These are phyloP conservation scores for Kluyveromyces nonfermentans DNA, from an alignment of 805 yeast genomes.

Conservation along the genomic window DNA sequence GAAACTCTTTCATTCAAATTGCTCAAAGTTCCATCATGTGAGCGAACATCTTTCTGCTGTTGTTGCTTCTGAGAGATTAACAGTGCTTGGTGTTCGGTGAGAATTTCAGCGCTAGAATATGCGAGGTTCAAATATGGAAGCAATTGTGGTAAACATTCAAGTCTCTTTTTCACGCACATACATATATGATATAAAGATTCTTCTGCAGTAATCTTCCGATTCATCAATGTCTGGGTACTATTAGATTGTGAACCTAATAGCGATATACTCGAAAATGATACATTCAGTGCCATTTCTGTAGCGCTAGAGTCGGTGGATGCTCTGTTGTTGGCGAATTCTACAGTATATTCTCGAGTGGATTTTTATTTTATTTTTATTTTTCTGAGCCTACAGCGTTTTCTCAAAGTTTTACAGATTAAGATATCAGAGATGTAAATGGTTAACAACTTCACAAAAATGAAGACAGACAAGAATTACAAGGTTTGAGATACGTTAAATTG, in stretches of 20 bases:
- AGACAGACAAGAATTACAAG: no score
- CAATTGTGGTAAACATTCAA: slow-evolving; percentile 57
- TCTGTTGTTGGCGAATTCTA: background rate
- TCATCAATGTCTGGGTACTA: slow-evolving; percentile 40
- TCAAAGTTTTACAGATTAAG: no score
- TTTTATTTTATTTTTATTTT: no score
- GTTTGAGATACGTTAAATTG: no score
- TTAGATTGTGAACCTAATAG: slow-evolving; percentile 12
- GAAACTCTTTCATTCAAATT: slow-evolving; percentile 26
- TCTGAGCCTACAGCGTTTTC: background rate
- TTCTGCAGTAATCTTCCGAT: slow-evolving; percentile 48
- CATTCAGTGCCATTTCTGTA: slow-evolving; percentile 1
- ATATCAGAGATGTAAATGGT: no score
- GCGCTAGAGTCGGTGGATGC: background rate
- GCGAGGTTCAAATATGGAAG: slow-evolving; percentile 59
- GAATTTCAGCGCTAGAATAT: slow-evolving; percentile 52
- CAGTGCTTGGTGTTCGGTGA: slow-evolving; percentile 64
- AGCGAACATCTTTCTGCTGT: slow-evolving; percentile 11
- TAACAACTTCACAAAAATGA: no score
- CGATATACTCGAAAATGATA: slow-evolving; percentile 10
- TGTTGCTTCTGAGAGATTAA: slow-evolving; percentile 34
- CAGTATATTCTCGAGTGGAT: background rate
- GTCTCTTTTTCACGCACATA: slow-evolving; percentile 41
- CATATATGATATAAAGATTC: slow-evolving; percentile 70
- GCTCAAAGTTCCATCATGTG: slow-evolving; percentile 11